Evolutionary conservation across 768 basidiomycete species (phyloP).

Genomic region (Hericium erinaceus): DNA sequence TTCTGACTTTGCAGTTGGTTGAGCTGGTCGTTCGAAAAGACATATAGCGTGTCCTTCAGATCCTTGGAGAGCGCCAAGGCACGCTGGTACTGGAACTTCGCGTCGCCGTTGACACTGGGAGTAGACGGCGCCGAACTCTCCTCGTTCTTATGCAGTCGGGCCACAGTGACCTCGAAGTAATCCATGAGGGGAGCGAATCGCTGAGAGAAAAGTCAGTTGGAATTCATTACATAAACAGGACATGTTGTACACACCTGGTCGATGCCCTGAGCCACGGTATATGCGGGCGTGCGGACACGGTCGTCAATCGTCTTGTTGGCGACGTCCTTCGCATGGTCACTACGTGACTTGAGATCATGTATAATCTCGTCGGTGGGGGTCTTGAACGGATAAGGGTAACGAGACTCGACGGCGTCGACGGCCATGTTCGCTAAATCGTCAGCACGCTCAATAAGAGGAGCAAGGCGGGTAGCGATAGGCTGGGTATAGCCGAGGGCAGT

Average conservation of each 20-base stretch:
- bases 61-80: constrained; percentile 56
- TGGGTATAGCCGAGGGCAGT: constrained; percentile 36
- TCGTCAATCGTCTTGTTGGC: constrained; percentile 61
- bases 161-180: constrained; percentile 52
- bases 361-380: constrained; percentile 65
- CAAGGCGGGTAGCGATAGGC: constrained; percentile 56
- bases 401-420: constrained; percentile 61
- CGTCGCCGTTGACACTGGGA: constrained; percentile 25
- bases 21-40: constrained; percentile 62
- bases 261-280: constrained; percentile 53
- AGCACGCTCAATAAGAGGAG: constrained; percentile 53
- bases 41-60: constrained; percentile 51
- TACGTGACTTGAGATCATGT: constrained; percentile 46
- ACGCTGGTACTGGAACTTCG: constrained; percentile 73
- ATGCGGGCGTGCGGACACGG: constrained; percentile 53
- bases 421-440: constrained; percentile 67
- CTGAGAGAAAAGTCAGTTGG: constrained; percentile 27
- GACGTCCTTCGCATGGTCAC: constrained; percentile 43
- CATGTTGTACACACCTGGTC: constrained; percentile 46
- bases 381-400: constrained; percentile 70
- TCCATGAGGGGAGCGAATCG: constrained; percentile 69
- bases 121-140: constrained; percentile 34
- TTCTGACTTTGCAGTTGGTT: constrained; percentile 62
- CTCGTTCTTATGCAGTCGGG: constrained; percentile 26
- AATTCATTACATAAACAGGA: background rate